Evolutionary conservation across 2,329 filamentous ascomycete species (phyloP), one percentile per base, ranked within the genome.

Genomic region (Byssothecium circinans): DNA sequence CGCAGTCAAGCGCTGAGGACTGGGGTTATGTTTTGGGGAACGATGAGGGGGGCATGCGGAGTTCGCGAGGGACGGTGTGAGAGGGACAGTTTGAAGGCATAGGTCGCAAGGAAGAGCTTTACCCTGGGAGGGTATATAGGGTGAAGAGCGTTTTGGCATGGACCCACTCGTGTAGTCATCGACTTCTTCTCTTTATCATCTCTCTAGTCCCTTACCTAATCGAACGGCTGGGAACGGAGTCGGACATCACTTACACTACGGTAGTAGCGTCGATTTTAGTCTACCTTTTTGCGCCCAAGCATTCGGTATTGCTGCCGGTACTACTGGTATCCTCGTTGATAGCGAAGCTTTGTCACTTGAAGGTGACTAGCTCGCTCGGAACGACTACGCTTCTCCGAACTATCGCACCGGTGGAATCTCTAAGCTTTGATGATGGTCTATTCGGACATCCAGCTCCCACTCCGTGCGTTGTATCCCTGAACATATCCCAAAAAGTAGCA

Each of bases 401-500:
- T 25, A 25, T 5, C 5, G 10, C 23, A 25, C 23, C 23, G 23
- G 10, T 2, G 2, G 39, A 10, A 15, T 41, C 30, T 23, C 35
- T 37, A 43, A 43, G 39, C 30, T 19, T n/a, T 41, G 42, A 50
- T 8, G 4, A 59, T 62, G 61, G 52, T 60, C 10, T 58, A 59
- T 20, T 51, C 46, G 18, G 60, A 62, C 41, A 57, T 60, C 23
- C 52, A 53, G n/a, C 50, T 64, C 5, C 58, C 58, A 8, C 52
- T 62, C 11, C 52, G 55, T 64, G 59, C 46, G 54, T 32, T 15
- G n/a, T 11, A n/a, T 19, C 25, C 29, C 45, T 33, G 18, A 29
- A 11, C n/a, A n/a, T n/a, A n/a, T n/a, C 23, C 10, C 27, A 36
- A 30, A 27, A 12, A 34, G 23, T 1, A 8, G 17, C 42, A 42